A percentile compares a stretch with the other conserved stretches of the same genome.
These are phyloP conservation scores for Typha latifolia DNA, from an alignment of 176 grass and related monocot genomes.

Conservation along the genomic window DNA sequence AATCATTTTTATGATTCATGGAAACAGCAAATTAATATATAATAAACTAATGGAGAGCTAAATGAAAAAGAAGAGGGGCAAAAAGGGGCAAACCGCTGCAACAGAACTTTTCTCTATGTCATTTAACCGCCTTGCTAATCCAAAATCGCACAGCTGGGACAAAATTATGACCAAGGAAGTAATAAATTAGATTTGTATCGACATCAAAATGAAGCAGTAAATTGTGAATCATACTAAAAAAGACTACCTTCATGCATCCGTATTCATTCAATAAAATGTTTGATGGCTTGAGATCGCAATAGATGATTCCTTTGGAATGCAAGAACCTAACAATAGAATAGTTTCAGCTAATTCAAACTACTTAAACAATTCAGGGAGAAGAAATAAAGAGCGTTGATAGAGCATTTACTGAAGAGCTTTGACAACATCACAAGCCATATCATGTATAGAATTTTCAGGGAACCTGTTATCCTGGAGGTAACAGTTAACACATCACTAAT, in stretches of 20 bases:
- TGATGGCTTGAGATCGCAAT: constrained; percentile 97
- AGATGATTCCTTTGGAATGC: constrained; percentile 96
- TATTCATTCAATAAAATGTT: constrained; percentile 94
- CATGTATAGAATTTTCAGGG: constrained; percentile 88
- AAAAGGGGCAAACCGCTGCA: constrained; percentile 43
- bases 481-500: not conserved
- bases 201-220: no score
- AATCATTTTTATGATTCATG: constrained; percentile 8
- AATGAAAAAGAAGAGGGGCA: constrained; percentile 17
- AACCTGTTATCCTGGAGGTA: constrained; percentile 57
- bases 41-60: constrained; percentile 19
- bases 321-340: constrained; percentile 57
- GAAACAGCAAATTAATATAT: constrained; percentile 12
- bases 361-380: constrained; percentile 18
- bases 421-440: constrained; percentile 66
- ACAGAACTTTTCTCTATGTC: constrained; percentile 58
- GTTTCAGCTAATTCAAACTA: constrained; percentile 20
- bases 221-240: constrained; percentile 4
- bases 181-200: no score
- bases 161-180: constrained; percentile 10
- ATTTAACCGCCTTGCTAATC: constrained; percentile 80
- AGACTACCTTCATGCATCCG: constrained; percentile 86
- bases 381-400: constrained; percentile 9
- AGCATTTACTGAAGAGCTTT: constrained; percentile 85
- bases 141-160: constrained; percentile 85